Percentiles rank a stretch among this genome's conserved stretches.
phyloP scores from a whole-genome alignment of 441 rosid species.

The Capsella rubella region DNA sequence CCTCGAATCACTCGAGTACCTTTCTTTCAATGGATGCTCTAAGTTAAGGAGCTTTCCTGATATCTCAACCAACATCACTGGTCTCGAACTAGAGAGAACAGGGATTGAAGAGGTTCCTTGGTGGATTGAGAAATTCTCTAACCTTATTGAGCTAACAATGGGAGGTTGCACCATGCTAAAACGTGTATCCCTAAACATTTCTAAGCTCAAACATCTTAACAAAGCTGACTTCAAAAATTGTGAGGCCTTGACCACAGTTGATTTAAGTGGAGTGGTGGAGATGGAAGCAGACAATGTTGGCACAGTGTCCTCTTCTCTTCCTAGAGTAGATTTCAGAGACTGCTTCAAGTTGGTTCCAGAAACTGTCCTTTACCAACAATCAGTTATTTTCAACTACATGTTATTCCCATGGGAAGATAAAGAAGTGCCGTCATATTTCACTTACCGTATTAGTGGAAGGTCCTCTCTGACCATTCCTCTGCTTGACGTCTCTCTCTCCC shows the following conservation, averaged over 20 bases:
- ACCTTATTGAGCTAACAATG: not conserved
- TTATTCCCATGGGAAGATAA: not conserved
- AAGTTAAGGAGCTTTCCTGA: slow-evolving; percentile 17
- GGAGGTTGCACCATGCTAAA: not conserved
- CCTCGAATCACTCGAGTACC: not conserved
- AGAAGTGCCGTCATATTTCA: not conserved
- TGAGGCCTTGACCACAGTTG: not conserved
- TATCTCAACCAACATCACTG: not conserved
- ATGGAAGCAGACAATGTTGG: not conserved
- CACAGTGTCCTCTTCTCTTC: not conserved
- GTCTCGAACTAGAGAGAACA: not conserved
- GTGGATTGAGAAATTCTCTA: not conserved
- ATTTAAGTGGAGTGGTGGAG: not conserved
- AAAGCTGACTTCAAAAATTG: not conserved
- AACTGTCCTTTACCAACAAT: not conserved
- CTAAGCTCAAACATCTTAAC: not conserved
- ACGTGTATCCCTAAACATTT: not conserved
- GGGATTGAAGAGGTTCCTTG: slow-evolving; percentile 16
- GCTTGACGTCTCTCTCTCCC: not conserved
- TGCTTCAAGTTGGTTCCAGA: slow-evolving; percentile 4
- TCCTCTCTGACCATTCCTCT: not conserved
- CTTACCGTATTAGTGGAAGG: not conserved
- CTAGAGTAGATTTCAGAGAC: not conserved
- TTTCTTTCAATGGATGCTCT: slow-evolving; percentile 25
- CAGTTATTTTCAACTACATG: not conserved